Evolutionary conservation across 352 stramenopile genomes (phyloP).

Genomic region (Blastocystis sp.): DNA sequence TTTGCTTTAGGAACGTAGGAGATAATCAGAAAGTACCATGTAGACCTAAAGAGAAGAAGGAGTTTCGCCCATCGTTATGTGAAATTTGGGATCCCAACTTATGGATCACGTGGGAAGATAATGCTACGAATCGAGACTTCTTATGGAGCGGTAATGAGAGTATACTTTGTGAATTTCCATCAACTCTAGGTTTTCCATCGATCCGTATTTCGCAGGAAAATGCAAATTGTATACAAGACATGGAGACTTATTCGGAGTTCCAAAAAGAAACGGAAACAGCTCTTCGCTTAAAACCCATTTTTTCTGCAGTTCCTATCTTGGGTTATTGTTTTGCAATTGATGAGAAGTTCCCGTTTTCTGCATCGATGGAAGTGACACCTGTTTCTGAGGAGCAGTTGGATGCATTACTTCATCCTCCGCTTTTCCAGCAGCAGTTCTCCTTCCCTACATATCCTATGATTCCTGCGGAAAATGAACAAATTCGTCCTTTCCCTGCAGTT

Average conservation of each 20-base stretch:
- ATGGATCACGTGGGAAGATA: neutral
- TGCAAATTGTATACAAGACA: neutral
- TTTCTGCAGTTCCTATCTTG: neutral
- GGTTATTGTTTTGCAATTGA: slow-evolving; percentile 5
- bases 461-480: neutral
- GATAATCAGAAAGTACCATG: neutral
- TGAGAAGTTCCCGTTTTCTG: neutral
- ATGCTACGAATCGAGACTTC: slow-evolving; percentile 17
- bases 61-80: neutral
- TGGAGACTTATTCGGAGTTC: neutral
- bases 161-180: neutral
- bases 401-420: neutral
- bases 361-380: neutral
- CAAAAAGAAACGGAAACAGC: neutral
- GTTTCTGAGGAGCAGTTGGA: neutral
- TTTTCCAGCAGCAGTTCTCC: neutral
- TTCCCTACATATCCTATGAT: slow-evolving; percentile 1
- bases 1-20: neutral
- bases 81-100: neutral
- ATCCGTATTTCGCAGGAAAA: neutral
- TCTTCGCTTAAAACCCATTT: neutral
- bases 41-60: neutral
- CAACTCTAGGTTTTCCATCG: neutral
- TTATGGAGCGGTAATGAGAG: neutral
- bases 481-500: neutral